Evolutionary conservation across 257 asterid genomes (phyloP), one percentile per base, ranked within the genome.

Genomic region (Solanum microdontum): DNA sequence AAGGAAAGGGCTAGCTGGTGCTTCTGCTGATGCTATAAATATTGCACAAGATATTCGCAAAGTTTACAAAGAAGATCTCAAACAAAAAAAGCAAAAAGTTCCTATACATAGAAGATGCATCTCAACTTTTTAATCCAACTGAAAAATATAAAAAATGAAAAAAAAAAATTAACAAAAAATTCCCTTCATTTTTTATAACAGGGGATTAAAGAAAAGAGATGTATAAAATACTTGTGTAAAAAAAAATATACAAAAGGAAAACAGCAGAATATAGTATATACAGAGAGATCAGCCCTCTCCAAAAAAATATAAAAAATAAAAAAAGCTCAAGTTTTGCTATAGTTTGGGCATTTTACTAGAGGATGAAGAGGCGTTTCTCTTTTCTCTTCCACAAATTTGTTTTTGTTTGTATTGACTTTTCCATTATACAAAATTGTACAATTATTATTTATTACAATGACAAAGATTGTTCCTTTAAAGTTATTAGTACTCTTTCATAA

Each of bases 1-100:
- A 68, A 93, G 94, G 92, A 94, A 91, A 94, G 99, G 99, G 93
- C 94, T 96, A 2, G 87, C 97, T 58, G 99, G 99, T 76, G 93
- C 94, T 32, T 96, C 98, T 72, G 96, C 97, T 23, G 99, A 96
- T 33, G 98, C 99, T 3, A 72, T 90, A 10, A 94, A 93, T 79
- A 94, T 93, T 70, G 90, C 99, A 11, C 93, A 92, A 86, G 98
- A 96, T 36, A 96, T 96, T 87, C 92, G 89, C 24, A 90, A 89
- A 75, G 96, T 92, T 11, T 95, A 96, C 95, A 95, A 94, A 91
- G 95, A 95, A 34, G 97, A 92, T 40, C 87, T 94, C 89, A 93
- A 90, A 86, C 92, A 92, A 91, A 94, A 93, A 28, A 94, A 92
- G 91, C 96, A 93, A 80, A 96, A 91, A 89, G 97, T 95, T 70